Conservation (phyloP, 352 stramenopile genomes). For the Phytopythium mirpurense region DNA sequence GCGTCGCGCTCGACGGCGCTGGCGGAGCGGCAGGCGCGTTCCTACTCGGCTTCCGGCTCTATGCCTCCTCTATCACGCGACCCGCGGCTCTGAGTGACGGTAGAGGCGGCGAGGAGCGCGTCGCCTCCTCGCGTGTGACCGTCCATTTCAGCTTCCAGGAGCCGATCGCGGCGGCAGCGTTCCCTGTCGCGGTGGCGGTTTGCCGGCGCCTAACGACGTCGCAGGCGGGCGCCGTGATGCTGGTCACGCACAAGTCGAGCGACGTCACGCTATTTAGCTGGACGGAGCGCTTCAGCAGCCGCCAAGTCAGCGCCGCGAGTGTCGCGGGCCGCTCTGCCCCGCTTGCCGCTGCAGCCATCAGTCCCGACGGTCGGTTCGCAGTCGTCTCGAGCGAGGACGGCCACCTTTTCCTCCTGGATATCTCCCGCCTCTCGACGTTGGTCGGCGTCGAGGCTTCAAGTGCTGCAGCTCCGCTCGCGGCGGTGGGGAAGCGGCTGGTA, state of each 20-base stretch:
- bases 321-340: constrained; percentile 11
- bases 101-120: constrained; percentile 1
- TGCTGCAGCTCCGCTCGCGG: not conserved
- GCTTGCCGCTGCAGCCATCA: constrained; percentile 17
- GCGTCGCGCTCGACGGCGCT: not conserved
- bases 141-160: constrained; percentile 50
- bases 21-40: constrained; percentile 13
- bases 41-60: constrained; percentile 51
- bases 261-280: constrained; percentile 43
- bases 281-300: constrained; percentile 51
- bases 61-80: constrained; percentile 10
- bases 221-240: constrained; percentile 24
- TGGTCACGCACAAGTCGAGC: constrained; percentile 21
- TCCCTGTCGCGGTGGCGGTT: not conserved
- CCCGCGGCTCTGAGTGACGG: not conserved
- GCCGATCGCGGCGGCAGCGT: constrained; percentile 9
- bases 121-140: constrained; percentile 11
- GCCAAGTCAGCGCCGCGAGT: constrained; percentile 29
- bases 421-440: constrained; percentile 18
- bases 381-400: constrained; percentile 21
- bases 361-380: constrained; percentile 26
- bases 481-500: constrained; percentile 21
- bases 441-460: not conserved
- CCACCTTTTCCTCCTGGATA: constrained; percentile 28
- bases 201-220: constrained; percentile 16